Percentiles rank a stretch among this genome's conserved stretches.
These are phyloP conservation scores for Pyrenochaeta sp. DNA, from an alignment of 2,329 filamentous ascomycete species.

Conservation along the genomic window DNA sequence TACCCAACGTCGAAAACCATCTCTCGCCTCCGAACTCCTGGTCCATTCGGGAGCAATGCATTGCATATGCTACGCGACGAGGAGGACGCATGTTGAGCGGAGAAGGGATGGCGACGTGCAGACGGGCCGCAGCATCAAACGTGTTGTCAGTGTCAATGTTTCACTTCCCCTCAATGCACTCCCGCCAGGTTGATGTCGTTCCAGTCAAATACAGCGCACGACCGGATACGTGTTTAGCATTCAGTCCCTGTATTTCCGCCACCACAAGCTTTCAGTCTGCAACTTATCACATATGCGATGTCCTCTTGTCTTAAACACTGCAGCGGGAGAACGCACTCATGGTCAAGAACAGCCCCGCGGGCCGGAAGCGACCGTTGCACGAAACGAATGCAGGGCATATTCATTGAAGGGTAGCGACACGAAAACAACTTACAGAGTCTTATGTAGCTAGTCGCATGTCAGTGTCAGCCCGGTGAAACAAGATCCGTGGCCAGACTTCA, in stretches of 20 bases:
- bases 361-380: slow-evolving; percentile 20
- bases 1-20: slow-evolving; percentile 6
- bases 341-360: slow-evolving; percentile 10
- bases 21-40: slow-evolving; percentile 21
- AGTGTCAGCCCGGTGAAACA: not conserved
- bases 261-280: not conserved
- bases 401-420: slow-evolving; percentile 21
- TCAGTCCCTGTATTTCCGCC: not conserved
- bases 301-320: slow-evolving; percentile 30
- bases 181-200: not conserved
- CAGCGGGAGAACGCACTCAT: slow-evolving; percentile 13
- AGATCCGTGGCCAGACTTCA: not conserved
- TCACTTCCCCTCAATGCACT: slow-evolving; percentile 1
- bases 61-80: slow-evolving; percentile 11
- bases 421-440: slow-evolving; percentile 14
- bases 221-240: slow-evolving; percentile 3
- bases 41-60: slow-evolving; percentile 15
- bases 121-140: slow-evolving; percentile 10
- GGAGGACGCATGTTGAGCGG: slow-evolving; percentile 8
- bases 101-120: slow-evolving; percentile 8
- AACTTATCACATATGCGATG: not conserved
- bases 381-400: slow-evolving; percentile 18
- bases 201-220: not conserved
- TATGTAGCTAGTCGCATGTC: not conserved
- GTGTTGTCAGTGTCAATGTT: slow-evolving; percentile 11